phyloP scores from a whole-genome alignment of 1,284 basidiomycete genomes.

The Serendipita sp. region DNA sequence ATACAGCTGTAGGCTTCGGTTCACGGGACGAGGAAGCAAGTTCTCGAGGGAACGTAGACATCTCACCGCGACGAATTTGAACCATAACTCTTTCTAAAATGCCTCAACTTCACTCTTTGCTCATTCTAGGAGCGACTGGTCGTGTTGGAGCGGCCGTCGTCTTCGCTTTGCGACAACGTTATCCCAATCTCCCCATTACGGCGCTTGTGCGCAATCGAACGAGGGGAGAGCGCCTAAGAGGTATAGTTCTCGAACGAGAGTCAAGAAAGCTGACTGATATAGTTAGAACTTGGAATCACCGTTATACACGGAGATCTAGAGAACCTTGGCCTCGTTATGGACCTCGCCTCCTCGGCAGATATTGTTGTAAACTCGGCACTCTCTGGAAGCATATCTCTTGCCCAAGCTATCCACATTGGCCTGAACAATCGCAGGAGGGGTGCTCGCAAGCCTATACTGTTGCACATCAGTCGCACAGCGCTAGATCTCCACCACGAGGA shows the following conservation, averaged over 20 bases:
- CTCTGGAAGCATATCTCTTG: background rate
- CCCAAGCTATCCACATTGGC: background rate
- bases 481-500: background rate
- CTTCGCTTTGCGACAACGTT: background rate
- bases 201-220: constrained; percentile 1
- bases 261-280: background rate
- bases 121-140: background rate
- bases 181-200: background rate
- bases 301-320: background rate
- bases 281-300: background rate
- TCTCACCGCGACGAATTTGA: no score
- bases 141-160: background rate
- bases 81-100: background rate
- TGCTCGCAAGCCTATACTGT: background rate
- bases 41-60: no score
- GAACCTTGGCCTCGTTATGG: background rate
- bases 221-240: background rate
- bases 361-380: background rate
- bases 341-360: background rate
- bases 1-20: no score
- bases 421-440: background rate
- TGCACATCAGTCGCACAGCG: background rate
- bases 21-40: no score
- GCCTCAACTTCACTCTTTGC: background rate
- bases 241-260: background rate